Base-by-base conservation (phyloP, 768 basidiomycete species). In the Naematelia aurantialba region DNA sequence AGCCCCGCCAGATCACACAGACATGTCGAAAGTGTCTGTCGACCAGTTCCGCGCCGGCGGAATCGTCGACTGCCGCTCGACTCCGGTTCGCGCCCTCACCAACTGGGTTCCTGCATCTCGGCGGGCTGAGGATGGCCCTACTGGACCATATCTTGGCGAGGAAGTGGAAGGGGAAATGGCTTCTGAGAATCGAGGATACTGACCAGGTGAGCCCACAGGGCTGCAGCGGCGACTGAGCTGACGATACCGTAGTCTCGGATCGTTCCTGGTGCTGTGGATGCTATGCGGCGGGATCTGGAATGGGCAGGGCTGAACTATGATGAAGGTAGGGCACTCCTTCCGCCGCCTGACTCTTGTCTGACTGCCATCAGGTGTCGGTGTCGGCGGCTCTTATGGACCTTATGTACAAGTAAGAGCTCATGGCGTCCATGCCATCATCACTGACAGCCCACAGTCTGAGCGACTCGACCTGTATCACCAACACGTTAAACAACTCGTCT, bases 71-170 rank as follows among this genome's bases (percentile, higher is more conserved):
- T 5, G 21, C 45, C 17, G 61, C 75, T 12, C 80, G 91, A 17
- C 77, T 98, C 14, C 86, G 96, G 14, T 98, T 99, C 76, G 96
- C 94, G 1, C 96, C 96, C 0, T 98, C 96, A 0, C 96, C 96
- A 0, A 99, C 96, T 0, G 96, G 96, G 1, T 83, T 87, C 29
- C 80, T 98, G 3, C 96, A 99, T 76, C 85, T 99, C 1, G 96
- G 96, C 0, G 96, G 96, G 0, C 83, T 99, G 13, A 80, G 96
- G 17, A 98, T 93, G 55, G 96, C 93, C 0, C 79, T 99, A 1
- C 94, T 91, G 78, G 98, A 98, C 70, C 84, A 96, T 70, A 77
- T 97, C 0, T 86, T 87, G 56, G 89, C 94, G 8, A 83, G 82
- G 67, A 90, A 89, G 74, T 80, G 84, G 13, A 85, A 84, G 2